Percentiles rank a stretch among this genome's conserved stretches.
Evolutionary conservation across 805 yeast genomes (phyloP).

Genomic region (Saccharomycopsis lassenensis): DNA sequence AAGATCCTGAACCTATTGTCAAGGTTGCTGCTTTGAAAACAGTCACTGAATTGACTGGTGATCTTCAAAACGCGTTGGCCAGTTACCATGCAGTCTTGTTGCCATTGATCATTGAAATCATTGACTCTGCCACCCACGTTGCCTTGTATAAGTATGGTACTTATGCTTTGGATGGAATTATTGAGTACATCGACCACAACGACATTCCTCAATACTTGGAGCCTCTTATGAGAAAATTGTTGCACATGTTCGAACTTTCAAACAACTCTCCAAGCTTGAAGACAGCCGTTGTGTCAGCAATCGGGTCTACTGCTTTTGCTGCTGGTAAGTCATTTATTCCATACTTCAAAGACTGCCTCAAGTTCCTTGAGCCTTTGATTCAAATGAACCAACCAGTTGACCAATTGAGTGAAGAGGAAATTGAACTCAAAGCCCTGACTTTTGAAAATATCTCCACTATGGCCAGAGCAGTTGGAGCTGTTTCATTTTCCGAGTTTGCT

Average conservation of each 20-base stretch:
- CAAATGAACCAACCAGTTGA: constrained; percentile 55
- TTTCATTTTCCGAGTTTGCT: constrained; percentile 75
- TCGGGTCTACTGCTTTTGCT: constrained; percentile 95
- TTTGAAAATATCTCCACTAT: constrained; percentile 89
- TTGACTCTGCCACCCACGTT: constrained; percentile 75
- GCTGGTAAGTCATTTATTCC: constrained; percentile 84
- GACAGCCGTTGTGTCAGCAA: constrained; percentile 81
- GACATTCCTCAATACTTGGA: constrained; percentile 74
- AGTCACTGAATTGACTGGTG: constrained; percentile 65
- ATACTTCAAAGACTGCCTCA: constrained; percentile 72
- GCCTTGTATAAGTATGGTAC: constrained; percentile 87
- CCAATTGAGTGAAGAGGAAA: constrained; percentile 79
- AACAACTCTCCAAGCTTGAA: constrained; percentile 55
- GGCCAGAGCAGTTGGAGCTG: constrained; percentile 95
- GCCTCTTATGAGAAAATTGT: constrained; percentile 81
- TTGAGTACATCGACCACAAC: constrained; percentile 85
- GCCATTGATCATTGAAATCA: constrained; percentile 77
- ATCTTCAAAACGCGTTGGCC: constrained; percentile 77
- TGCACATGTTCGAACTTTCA: constrained; percentile 71
- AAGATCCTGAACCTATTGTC: constrained; percentile 64
- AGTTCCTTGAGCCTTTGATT: constrained; percentile 72
- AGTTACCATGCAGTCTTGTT: constrained; percentile 72
- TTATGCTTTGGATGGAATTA: constrained; percentile 78
- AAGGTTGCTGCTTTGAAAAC: constrained; percentile 80
- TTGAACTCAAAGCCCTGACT: constrained; percentile 83